Base-by-base conservation (phyloP, 495 filamentous ascomycete species). In the Alectoria sarmentosa region DNA sequence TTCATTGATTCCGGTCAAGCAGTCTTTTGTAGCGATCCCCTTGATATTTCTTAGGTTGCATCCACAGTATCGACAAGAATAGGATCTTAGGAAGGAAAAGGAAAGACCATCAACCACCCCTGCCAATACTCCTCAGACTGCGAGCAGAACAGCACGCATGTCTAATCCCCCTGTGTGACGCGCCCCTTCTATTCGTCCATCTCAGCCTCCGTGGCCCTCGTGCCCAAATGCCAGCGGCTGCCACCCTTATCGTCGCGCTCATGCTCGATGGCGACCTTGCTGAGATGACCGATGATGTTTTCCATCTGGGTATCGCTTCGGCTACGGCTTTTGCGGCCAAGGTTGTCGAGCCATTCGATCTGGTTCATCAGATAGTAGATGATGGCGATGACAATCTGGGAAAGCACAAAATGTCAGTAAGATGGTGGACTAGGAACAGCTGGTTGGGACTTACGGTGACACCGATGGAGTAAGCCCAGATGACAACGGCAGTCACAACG, bases 381-480 rank as follows among this genome's bases (percentile, higher is more conserved):
- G 68, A 90, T 87, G 65, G 88, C 88, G 71, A 90, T 86, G 77
- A 90, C 83, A 73, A 91, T 83, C 67, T 69, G 34, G 15, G 3
- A n/a, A 14, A 19, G 26, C 28, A 44, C 26, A 42, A 32, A 28
- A 28, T 15, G 32, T 68, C n/a, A 69, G 63, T n/a, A 19, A 34
- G 2, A 60, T 34, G 15, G 14, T 36, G 32, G 13, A 60, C 28
- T 10, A n/a, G 34, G 28, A 19, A 10, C 28, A n/a, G 34, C 11
- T 13, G 32, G 11, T 19, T 28, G n/a, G 13, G 14, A 60, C 67
- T 65, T 66, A 69, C 67, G 61, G 85, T 89, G 66, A 90, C 86
- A 78, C 83, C 87, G 67, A 90, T 88, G 46, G 86, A 88, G 83
- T 88, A 90, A 42, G 75, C 80, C 89, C 89, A 92, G 73, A 92